Base-by-base conservation (phyloP, 805 yeast species). In the Myxozyma sirexii region DNA sequence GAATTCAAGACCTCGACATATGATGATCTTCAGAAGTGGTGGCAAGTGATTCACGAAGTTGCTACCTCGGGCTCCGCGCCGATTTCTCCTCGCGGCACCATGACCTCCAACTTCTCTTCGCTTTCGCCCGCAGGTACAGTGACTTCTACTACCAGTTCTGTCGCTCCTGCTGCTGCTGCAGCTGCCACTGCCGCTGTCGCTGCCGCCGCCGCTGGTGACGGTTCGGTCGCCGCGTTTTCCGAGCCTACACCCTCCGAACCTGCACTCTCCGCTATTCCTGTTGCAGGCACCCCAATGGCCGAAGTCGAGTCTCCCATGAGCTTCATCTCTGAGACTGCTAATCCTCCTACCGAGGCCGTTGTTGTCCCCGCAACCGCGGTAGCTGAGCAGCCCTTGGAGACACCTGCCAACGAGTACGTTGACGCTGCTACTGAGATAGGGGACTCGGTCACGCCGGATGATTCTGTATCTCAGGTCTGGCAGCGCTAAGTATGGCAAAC, bases 21-120 rank as follows among this genome's bases (percentile, higher is more conserved):
- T 38, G 79, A 75, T 48, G 85, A 82, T 61, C 71, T 78, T 65
- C 67, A 67, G 44, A 72, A 74, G 6, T 82, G 85, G 85, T 77
- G 77, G 68, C 74, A 72, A 24, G 81, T 77, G 21, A 57, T 75
- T 35, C 51, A 62, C 47, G 61, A 54, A 4, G 63, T 62, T 21
- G 55, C 55, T 7, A 52, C 57, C 45, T 46, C 61, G 12, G 59
- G 56, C 24, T 12, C 57, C 39, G 31, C 47, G 6, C 42, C 56
- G 6, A 39, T 56, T 13, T 41, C 56, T 13, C 58, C 52, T 5
- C 26, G 54, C 12, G 37, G 44, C 4, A 59, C 64, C 2, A 35
- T 52, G 31, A 41, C 12, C 44, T 50, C 63, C 12, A 21, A 35
- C 29, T 12, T 53, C 38, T 29, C 39, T 17, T 17, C 48, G 12